Base-by-base conservation (phyloP, 2,329 filamentous ascomycete genomes). In the Microcyclospora pomicola region DNA sequence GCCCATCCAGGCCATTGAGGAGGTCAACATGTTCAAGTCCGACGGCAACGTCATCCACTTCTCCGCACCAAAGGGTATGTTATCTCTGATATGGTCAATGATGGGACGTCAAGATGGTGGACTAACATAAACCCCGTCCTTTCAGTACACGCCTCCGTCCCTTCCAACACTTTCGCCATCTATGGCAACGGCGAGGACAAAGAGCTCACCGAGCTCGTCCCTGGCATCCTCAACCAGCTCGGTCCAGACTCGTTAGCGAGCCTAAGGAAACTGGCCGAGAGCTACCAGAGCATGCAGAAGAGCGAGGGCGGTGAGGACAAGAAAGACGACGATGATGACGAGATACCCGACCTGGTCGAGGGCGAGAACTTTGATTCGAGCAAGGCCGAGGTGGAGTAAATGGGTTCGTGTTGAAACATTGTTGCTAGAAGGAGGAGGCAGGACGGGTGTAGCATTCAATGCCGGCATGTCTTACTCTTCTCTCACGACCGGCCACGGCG, bases 21-120 rank as follows among this genome's bases (percentile, higher is more conserved):
- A 98, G 75, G 91, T 98, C 66, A 98, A 98, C 81, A 98, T 98
- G 91, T 98, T 98, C 81, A 98, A 98, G 82, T 82, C 83, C 63
- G 91, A 98, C 64, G 91, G 91, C 67, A 98, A 98, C 67, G 91
- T 98, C 66, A 96, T 98, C 61, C 91, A 98, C 77, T 98, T 98
- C 65, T 82, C 85, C 58, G 84, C 84, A 60, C 91, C 91, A 56
- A 95, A 95, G 75, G 91, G 91, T 96, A 70, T 61, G 76, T 71
- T 30, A 14, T 37, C 35, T 30, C n/a, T 12, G 15, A 14, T 9
- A 13, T 16, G 7, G 24, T 9, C 16, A n/a, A 32, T 19, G 35
- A 24, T 24, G 5, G 5, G 19, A 7, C 7, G 7, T 24, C 5
- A 4, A 7, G 7, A 24, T 24, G 19, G 19, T 24, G 32, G 28